Conservation (phyloP, 2,329 filamentous ascomycete species). For the Moelleriella libera region DNA sequence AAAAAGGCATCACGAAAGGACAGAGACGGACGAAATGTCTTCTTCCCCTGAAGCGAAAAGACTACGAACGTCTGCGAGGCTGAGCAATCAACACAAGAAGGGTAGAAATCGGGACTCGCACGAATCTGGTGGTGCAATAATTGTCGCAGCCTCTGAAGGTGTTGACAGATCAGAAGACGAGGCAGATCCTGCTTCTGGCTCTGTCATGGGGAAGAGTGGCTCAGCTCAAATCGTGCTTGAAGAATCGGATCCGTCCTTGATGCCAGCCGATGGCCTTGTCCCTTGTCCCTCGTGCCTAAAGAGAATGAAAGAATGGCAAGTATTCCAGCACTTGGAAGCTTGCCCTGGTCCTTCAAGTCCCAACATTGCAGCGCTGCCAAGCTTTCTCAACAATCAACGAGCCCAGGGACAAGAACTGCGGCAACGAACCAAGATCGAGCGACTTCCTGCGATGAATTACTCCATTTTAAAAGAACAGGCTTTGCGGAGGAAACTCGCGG, state of each 20-base stretch:
- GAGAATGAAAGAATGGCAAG: conserved; percentile 65
- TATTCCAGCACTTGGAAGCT: conserved; percentile 70
- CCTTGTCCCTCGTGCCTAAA: conserved; percentile 69
- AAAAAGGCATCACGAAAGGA: conserved; percentile 38
- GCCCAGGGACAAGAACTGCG: conserved; percentile 15
- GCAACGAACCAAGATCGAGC: conserved; percentile 26
- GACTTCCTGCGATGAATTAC: conserved; percentile 73
- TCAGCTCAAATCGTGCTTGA: too few relatives aligned
- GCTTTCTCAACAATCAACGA: conserved; percentile 9
- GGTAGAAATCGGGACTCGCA: conserved; percentile 8
- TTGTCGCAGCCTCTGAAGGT: too few relatives aligned
- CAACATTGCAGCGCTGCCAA: neutral
- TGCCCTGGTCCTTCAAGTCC: conserved; percentile 28
- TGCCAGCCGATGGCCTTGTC: conserved; percentile 58
- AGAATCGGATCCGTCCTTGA: neutral
- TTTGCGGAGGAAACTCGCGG: conserved; percentile 66
- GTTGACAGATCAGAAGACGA: too few relatives aligned
- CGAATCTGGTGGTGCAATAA: too few relatives aligned
- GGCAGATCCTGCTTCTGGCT: too few relatives aligned
- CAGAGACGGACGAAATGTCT: conserved; percentile 11
- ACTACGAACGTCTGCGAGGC: conserved; percentile 35
- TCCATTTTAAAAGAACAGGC: conserved; percentile 67
- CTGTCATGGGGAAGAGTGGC: too few relatives aligned
- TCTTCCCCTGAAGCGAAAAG: conserved; percentile 27
- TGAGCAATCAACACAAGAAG: conserved; percentile 27